Base-by-base conservation (phyloP, 805 yeast species). In the Starmerella apis region DNA sequence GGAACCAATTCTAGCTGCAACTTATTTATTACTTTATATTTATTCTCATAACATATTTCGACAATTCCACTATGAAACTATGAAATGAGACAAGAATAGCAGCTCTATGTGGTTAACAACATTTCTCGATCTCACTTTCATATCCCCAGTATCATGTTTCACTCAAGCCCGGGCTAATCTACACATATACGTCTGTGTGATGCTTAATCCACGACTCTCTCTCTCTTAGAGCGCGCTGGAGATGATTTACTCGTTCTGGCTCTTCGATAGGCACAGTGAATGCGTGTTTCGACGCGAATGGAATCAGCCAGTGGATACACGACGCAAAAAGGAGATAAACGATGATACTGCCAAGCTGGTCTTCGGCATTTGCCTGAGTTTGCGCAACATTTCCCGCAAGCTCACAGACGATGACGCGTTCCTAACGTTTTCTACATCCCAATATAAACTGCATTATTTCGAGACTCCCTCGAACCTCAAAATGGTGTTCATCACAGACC, bases 241-340 rank as follows among this genome's bases (percentile, higher is more conserved):
- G 20, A 61, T 59, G 35, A 79, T 87, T 42, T 81, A 81, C 68
- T 84, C 95, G 10, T 83, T 88, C 62, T 85, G 87, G 84, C 77
- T 90, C 49, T 90, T 83, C 63, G 96, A 90, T 64, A 76, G 92
- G 63, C 96, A 90, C 67, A 85, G 96, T 59, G 80, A 83, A 55
- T 88, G 97, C 65, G 79, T 90, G 18, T 90, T 78, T 66, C 77
- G 77, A 55, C 71, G 94, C 47, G 94, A 85, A 63, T 88, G 81
- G 80, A 61, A 63, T 43, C 46, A 42, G 14, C 41, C 48, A 22
- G 48, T 72, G 52, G 73, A 76, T 19, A 3, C 43, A 14, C 23
- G 33, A 27, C 23, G 36, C 7, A 30, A 36, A 3, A 11, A 22
- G 28, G 54, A 42, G n/a, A 18, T 27, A 5, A 51, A 55, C 39